Evolutionary conservation across 2,329 filamentous ascomycete species (phyloP), one percentile per base, ranked within the genome.

Genomic region (Aspergillus sojae): DNA sequence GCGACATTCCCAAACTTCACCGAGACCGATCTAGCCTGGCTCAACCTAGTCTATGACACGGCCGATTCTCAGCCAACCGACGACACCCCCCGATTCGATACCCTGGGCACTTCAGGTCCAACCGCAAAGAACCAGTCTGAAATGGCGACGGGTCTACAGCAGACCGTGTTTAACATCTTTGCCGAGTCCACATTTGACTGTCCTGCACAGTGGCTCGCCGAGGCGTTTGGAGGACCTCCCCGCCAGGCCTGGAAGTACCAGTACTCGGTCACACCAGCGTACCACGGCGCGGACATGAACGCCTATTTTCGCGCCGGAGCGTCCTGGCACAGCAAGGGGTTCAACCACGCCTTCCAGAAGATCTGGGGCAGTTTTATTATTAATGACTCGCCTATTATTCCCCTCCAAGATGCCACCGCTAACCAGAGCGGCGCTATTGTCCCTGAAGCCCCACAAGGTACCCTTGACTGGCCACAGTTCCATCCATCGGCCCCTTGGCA

Each of bases 141-240:
- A 11, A 6, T 46, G 43, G 43, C 43, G 7, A 46, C 43, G 0
- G 43, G 43, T 12, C 43, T 46, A 2, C 85, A 87, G 65, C 85
- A 88, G 68, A 79, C 82, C 30, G 83, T 80, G 1, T 64, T 72
- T 53, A 84, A 86, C 68, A 81, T 88, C 55, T 84, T 83, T 65
- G 84, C 81, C 48, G 86, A 88, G 71, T 78, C 81, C 1, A 84
- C 83, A 2, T 87, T 87, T 64, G 77, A 83, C 50, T 88, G 86
- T 69, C 82, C 85, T 0, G 80, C 82, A 0, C 86, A 87, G 72
- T 87, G 84, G 85, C 74, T 87, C 61, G 81, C 82, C 2, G 77
- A 82, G 41, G 83, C 83, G 3, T 87, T 80, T 63, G 76, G 58
- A 21, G 53, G 65, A 11, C 64, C 64, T 10, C 67, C 61, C 16